These are phyloP conservation scores for Saturnispora zaruensis DNA, from an alignment of 805 yeast species.

Conservation along the genomic window DNA sequence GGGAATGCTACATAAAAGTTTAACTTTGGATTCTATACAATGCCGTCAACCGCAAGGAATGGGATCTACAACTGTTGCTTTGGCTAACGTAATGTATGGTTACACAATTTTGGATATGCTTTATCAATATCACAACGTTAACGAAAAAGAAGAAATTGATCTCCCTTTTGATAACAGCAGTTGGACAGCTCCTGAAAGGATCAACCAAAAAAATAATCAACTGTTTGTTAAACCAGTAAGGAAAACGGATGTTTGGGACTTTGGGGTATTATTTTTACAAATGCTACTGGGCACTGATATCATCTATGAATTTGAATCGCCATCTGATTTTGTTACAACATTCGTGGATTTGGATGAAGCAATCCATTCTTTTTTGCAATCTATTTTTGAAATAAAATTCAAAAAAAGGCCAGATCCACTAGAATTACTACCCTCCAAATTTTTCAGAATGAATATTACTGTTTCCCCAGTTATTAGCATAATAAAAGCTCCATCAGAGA, in stretches of 20 bases:
- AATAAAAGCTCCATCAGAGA: background rate
- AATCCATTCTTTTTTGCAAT: conserved; percentile 55
- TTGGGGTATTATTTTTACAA: conserved; percentile 71
- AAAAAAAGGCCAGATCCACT: conserved; percentile 74
- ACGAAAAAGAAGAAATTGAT: conserved; percentile 17
- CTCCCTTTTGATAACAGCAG: conserved; percentile 26
- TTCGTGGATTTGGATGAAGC: conserved; percentile 37
- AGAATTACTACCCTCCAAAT: conserved; percentile 76
- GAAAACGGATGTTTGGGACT: conserved; percentile 89
- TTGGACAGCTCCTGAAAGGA: conserved; percentile 82
- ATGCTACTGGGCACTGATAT: conserved; percentile 53
- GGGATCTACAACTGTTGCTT: conserved; percentile 49
- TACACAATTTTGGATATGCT: conserved; percentile 36
- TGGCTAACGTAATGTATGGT: conserved; percentile 55
- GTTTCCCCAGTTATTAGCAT: conserved; percentile 24
- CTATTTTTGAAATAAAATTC: conserved; percentile 56
- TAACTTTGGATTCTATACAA: conserved; percentile 53
- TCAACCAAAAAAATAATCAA: conserved; percentile 16
- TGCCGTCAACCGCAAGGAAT: conserved; percentile 39
- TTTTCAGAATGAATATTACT: conserved; percentile 62
- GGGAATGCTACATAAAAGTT: conserved; percentile 70
- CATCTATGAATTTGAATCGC: conserved; percentile 46
- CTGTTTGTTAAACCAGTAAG: conserved; percentile 46
- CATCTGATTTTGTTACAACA: conserved; percentile 49
- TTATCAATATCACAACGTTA: conserved; percentile 25